Percentiles rank a stretch among this genome's conserved stretches.
These are phyloP conservation scores for Aspergillus indologenus DNA, from an alignment of 495 filamentous ascomycete species.

Conservation along the genomic window DNA sequence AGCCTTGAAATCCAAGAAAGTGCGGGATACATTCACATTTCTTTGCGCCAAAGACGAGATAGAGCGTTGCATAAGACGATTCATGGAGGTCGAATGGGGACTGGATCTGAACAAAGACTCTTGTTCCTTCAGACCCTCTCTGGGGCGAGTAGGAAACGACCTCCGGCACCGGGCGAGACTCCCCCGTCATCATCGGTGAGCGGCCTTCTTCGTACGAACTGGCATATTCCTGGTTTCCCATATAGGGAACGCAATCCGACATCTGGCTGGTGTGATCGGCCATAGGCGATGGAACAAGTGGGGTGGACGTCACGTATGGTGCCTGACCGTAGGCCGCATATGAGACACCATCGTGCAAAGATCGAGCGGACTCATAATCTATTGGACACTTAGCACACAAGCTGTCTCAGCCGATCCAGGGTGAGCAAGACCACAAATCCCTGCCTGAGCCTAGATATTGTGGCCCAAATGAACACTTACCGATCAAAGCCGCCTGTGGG, in stretches of 20 bases:
- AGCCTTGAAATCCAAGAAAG: slow-evolving; percentile 57
- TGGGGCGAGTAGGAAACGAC: slow-evolving; percentile 66
- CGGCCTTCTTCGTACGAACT: slow-evolving; percentile 45
- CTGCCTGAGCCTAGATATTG: neutral
- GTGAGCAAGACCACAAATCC: neutral
- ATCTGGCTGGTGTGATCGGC: slow-evolving; percentile 46
- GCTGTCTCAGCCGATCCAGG: neutral
- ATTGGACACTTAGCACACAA: slow-evolving; percentile 14
- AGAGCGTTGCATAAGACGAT: slow-evolving; percentile 54
- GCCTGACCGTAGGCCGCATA: slow-evolving; percentile 44
- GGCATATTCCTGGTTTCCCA: slow-evolving; percentile 40
- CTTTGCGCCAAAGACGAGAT: slow-evolving; percentile 71
- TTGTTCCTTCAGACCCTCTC: slow-evolving; percentile 63
- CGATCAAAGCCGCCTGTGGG: slow-evolving; percentile 37
- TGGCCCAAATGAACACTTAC: slow-evolving; percentile 26
- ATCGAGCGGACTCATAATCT: slow-evolving; percentile 45
- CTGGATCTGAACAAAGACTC: slow-evolving; percentile 68
- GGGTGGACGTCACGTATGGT: slow-evolving; percentile 41
- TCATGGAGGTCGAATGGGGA: slow-evolving; percentile 68
- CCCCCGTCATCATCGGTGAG: slow-evolving; percentile 36
- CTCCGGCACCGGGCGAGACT: slow-evolving; percentile 46
- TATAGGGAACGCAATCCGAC: slow-evolving; percentile 44
- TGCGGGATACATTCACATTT: slow-evolving; percentile 60
- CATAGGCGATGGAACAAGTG: slow-evolving; percentile 45
- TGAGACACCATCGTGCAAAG: slow-evolving; percentile 45